Percentiles rank a stretch among this genome's conserved stretches.
Evolutionary conservation across 2,329 filamentous ascomycete genomes (phyloP).

Genomic region (Pestalotiopsis sp.): DNA sequence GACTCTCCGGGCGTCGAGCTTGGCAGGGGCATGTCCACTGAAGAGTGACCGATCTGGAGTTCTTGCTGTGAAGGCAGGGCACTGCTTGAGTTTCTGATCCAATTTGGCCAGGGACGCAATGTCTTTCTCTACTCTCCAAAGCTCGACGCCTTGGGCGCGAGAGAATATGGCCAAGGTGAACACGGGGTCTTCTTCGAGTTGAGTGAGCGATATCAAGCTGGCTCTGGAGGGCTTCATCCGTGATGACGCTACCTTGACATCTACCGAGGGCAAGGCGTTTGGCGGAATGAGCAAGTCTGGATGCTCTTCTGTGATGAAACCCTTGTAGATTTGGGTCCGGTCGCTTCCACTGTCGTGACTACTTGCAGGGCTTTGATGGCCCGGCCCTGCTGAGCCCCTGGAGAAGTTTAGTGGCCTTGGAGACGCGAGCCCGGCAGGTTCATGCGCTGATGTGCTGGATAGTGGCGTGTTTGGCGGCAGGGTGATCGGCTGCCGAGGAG

Average conservation of each 20-base stretch:
- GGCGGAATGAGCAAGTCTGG: conserved; percentile 84
- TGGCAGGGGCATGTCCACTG: conserved; percentile 88
- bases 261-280: conserved; percentile 83
- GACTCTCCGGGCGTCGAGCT: conserved; percentile 81
- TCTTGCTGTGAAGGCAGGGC: conserved; percentile 70
- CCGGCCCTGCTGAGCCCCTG: conserved; percentile 34
- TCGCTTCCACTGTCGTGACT: conserved; percentile 42
- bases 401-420: conserved; percentile 42
- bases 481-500: conserved; percentile 73
- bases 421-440: conserved; percentile 38
- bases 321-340: conserved; percentile 67
- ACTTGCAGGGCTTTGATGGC: conserved; percentile 30
- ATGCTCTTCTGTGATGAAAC: conserved; percentile 82
- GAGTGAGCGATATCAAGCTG: conserved; percentile 78
- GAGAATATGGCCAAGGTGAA: conserved; percentile 88
- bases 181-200: conserved; percentile 87
- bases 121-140: conserved; percentile 96
- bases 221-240: conserved; percentile 90
- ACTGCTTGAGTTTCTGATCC: conserved; percentile 78
- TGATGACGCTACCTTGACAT: conserved; percentile 87
- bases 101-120: conserved; percentile 78
- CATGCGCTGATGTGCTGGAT: conserved; percentile 55
- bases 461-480: conserved; percentile 71
- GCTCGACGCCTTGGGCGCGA: conserved; percentile 73
- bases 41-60: conserved; percentile 87